Evolutionary conservation across 2,329 filamentous ascomycete genomes (phyloP).

Genomic region (Chlorencoelia australis): DNA sequence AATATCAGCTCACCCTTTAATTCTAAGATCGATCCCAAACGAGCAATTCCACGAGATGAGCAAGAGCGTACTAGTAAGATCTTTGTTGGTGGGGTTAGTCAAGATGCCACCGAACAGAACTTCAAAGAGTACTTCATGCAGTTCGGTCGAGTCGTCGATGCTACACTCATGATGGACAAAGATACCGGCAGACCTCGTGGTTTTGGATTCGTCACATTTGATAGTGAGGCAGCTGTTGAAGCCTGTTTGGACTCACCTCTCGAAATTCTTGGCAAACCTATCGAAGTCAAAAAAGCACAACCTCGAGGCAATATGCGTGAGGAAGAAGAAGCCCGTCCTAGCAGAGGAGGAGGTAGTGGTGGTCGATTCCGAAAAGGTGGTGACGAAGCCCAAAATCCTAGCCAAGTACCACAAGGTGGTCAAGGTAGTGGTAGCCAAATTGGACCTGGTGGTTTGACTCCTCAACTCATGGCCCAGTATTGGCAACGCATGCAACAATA

Average conservation of each 20-base stretch:
- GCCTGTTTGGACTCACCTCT: conserved; percentile 76
- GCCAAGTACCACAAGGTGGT: conserved; percentile 24
- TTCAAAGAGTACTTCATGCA: conserved; percentile 96
- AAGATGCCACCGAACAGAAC: conserved; percentile 91
- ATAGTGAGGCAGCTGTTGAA: conserved; percentile 90
- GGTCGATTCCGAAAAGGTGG: conserved; percentile 46
- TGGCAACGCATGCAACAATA: conserved; percentile 98
- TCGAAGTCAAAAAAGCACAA: conserved; percentile 97
- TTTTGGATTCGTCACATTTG: conserved; percentile 97
- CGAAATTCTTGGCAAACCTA: conserved; percentile 89
- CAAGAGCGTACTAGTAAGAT: conserved; percentile 98
- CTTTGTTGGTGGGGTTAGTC: conserved; percentile 94
- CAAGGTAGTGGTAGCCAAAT: conserved; percentile 24
- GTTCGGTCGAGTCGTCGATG: conserved; percentile 92
- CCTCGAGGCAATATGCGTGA: conserved; percentile 90
- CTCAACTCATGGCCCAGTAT: conserved; percentile 96
- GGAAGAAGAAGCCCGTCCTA: conserved; percentile 59
- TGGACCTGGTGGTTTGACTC: conserved; percentile 64
- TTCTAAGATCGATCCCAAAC: conserved; percentile 79
- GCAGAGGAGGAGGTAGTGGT: conserved; percentile 42
- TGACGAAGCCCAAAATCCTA: conserved; percentile 36
- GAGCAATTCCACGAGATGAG: conserved; percentile 92
- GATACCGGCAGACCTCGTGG: conserved; percentile 94
- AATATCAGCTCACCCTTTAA: conserved; percentile 15
- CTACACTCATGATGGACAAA: conserved; percentile 99